phyloP scores from a whole-genome alignment of 805 yeast species.

The Pichia nakasei region DNA sequence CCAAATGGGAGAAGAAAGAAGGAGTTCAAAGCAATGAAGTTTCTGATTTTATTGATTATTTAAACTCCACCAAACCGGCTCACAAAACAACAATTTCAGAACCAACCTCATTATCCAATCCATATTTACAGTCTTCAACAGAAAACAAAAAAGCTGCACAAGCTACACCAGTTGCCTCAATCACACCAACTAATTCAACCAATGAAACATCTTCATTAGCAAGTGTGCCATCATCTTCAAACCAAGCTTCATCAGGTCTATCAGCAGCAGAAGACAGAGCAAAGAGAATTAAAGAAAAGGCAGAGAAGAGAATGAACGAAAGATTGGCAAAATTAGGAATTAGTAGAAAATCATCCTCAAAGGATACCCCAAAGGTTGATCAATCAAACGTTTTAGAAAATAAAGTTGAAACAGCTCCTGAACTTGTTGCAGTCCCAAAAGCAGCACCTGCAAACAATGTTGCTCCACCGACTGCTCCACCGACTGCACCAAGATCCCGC shows the following conservation, averaged over 20 bases:
- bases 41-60: slow-evolving; percentile 47
- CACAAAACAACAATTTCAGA: slow-evolving; percentile 3
- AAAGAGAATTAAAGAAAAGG: slow-evolving; percentile 75
- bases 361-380: slow-evolving; percentile 11
- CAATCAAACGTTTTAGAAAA: neutral
- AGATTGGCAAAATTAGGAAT: slow-evolving; percentile 76
- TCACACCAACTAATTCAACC: neutral
- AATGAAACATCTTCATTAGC: neutral
- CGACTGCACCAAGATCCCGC: slow-evolving; percentile 16
- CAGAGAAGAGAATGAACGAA: slow-evolving; percentile 75
- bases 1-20: slow-evolving; percentile 75
- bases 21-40: slow-evolving; percentile 64
- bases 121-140: slow-evolving; percentile 1
- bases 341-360: slow-evolving; percentile 6
- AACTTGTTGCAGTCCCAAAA: too few relatives aligned
- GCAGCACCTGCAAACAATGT: neutral
- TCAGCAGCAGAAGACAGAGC: slow-evolving; percentile 57
- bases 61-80: slow-evolving; percentile 31
- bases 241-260: neutral
- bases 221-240: neutral
- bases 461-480: slow-evolving; percentile 5
- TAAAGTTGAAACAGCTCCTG: neutral
- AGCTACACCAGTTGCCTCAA: neutral
- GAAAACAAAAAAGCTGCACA: neutral
- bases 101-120: slow-evolving; percentile 2